Base-by-base conservation (phyloP, 371 early-diverging fungal genomes). In the Mucor piriformis region DNA sequence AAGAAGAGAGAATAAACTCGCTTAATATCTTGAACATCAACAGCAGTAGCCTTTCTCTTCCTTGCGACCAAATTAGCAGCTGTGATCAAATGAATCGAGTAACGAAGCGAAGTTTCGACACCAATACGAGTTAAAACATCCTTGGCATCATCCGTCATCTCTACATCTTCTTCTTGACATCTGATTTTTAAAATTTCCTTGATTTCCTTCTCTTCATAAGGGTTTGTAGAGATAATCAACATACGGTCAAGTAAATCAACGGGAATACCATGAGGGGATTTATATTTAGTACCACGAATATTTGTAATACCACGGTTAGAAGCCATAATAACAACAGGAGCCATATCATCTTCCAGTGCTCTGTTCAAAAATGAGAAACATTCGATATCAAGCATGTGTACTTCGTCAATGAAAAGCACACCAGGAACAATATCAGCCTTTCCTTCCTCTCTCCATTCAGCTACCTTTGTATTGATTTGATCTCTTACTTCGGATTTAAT, bases 351-450 rank as follows among this genome's bases (percentile, higher is more conserved):
- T 75, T 99, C 99, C 15, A 97, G 82, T 2, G 98, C 96, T 34
- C 98, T 89, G 80, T 99, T 99, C 48, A 99, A 75, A 86, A 94
- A 99, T 7, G 98, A 95, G 74, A 98, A 99, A 76, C 98, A 97
- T 75, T 99, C 99, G 61, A 97, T 95, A 66, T 99, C 99, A 25
- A 99, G 92, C 92, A 99, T 95, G 74, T 99, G 98, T 27, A 97
- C 96, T 78, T 99, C 99, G 68, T 99, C 98, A 64, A 99, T 96
- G 78, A 99, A 98, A 32, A 99, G 83, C 8, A 97, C 96, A 25
- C 99, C 99, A 6, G 98, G 97, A 2, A 97, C 91, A 61, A 99
- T 93, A 61, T 95, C 95, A 12, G 98, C 96, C 73, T 99, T 99
- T 62, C 97, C 98, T 76, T 99, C 99, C 70, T 99, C 98, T 59